Base-by-base conservation (phyloP, 2,329 filamentous ascomycete species). In the Aureobasidium sp. region DNA sequence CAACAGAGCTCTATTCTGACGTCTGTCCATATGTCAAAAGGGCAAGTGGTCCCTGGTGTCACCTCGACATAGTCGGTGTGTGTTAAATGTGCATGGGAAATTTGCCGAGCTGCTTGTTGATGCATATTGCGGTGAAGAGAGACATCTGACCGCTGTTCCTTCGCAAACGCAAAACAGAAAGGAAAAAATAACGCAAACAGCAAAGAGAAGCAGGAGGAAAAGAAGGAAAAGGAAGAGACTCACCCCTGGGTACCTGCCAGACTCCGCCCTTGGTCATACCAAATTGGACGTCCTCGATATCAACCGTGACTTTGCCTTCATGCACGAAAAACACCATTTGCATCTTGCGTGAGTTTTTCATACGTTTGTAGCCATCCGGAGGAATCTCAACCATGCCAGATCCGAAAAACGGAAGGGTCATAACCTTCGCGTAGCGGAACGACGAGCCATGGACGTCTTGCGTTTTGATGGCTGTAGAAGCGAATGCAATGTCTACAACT, bases 321-420 rank as follows among this genome's bases (percentile, higher is more conserved):
- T 91, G 87, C 33, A 99, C 88, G 68, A 96, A 97, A 74, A 97
- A 97, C 1, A 89, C 87, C 88, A 99, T 94, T 71, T 97, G 91
- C 90, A 97, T 97, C 77, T 89, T 92, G 65, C 93, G 83, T 39
- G 89, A 89, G 75, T 97, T 97, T 81, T 97, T 97, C 53, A 87
- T 84, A 67, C 87, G 85, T 79, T 99, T 99, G 71, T 89, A 85
- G 35, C 89, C 85, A 2, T 88, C 87, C 0, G 90, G 87, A 6
- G 91, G 90, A 56, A 99, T 78, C 69, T 97, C 93, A 40, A 99
- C 89, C 58, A 97, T 83, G 17, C 94, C 94, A 11, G 89, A 88
- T 37, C 91, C 92, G 73, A 97, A 90, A 74, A 96, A 97, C 0
- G 88, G 85, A 64, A 89, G 79, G 31, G 86, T 90, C 62, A 95